These are phyloP conservation scores for Trichocomaceae sp. DNA, from an alignment of 2,329 filamentous ascomycete species.

Conservation along the genomic window DNA sequence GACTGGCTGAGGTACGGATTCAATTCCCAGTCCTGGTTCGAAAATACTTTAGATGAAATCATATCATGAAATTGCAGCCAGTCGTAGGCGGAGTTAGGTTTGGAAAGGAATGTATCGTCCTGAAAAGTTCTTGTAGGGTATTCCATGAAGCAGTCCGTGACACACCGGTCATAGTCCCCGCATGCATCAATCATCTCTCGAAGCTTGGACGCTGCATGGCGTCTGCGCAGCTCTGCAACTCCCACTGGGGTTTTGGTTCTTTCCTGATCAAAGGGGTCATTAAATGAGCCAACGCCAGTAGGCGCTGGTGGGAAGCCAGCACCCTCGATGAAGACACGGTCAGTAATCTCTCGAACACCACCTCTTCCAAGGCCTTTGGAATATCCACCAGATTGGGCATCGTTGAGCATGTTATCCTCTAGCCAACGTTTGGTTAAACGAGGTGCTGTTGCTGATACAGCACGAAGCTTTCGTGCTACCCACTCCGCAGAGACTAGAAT, in stretches of 20 bases:
- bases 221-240: slow-evolving; percentile 54
- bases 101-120: slow-evolving; percentile 84
- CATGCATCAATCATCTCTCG: slow-evolving; percentile 57
- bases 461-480: slow-evolving; percentile 55
- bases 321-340: slow-evolving; percentile 59
- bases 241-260: slow-evolving; percentile 39
- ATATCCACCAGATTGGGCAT: slow-evolving; percentile 47
- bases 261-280: slow-evolving; percentile 26
- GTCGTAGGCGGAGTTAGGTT: slow-evolving; percentile 80
- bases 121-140: slow-evolving; percentile 87
- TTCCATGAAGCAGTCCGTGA: slow-evolving; percentile 69
- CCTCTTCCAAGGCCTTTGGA: slow-evolving; percentile 57
- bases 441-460: slow-evolving; percentile 27
- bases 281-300: slow-evolving; percentile 31
- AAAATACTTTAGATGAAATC: slow-evolving; percentile 69
- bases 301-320: slow-evolving; percentile 51
- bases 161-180: slow-evolving; percentile 56
- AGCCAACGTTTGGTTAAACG: slow-evolving; percentile 54
- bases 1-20: slow-evolving; percentile 80
- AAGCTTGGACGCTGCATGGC: slow-evolving; percentile 52
- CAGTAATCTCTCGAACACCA: slow-evolving; percentile 58
- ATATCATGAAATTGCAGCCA: slow-evolving; percentile 93
- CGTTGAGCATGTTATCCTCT: slow-evolving; percentile 50
- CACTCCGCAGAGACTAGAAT: slow-evolving; percentile 60
- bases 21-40: slow-evolving; percentile 90